Evolutionary conservation across 2,329 filamentous ascomycete genomes (phyloP).

Genomic region (Blastomyces gilchristii): DNA sequence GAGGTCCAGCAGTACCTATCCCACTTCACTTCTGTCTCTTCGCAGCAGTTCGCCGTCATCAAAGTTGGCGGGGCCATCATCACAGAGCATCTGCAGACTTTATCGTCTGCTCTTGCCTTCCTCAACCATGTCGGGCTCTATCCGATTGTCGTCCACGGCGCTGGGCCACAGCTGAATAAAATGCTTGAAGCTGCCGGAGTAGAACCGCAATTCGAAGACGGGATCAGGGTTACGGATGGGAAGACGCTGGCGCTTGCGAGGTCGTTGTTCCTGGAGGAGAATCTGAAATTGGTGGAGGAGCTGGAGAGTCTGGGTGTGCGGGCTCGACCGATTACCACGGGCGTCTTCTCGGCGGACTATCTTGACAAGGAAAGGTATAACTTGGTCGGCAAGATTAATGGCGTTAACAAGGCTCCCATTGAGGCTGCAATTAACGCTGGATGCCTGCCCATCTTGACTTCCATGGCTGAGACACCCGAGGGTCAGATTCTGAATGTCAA

Average conservation of each 20-base stretch:
- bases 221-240: conserved; percentile 87
- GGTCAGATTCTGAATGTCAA: conserved; percentile 96
- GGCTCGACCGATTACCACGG: conserved; percentile 77
- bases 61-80: conserved; percentile 96
- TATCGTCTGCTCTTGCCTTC: conserved; percentile 81
- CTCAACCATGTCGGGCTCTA: conserved; percentile 90
- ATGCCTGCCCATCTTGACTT: conserved; percentile 86
- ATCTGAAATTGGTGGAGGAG: conserved; percentile 80
- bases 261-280: conserved; percentile 90
- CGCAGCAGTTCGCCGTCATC: conserved; percentile 95
- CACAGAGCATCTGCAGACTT: conserved; percentile 83
- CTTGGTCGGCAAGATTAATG: conserved; percentile 87
- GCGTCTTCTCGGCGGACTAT: conserved; percentile 87
- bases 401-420: conserved; percentile 82
- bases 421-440: conserved; percentile 84
- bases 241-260: conserved; percentile 87
- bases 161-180: conserved; percentile 87
- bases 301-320: conserved; percentile 83
- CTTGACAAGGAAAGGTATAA: conserved; percentile 95
- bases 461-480: conserved; percentile 86
- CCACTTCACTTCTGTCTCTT: conserved; percentile 92
- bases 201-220: conserved; percentile 91
- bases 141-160: conserved; percentile 91
- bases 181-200: conserved; percentile 82
- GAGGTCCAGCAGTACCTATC: conserved; percentile 97